A percentile compares a stretch with the other conserved stretches of the same genome.
These are phyloP conservation scores for Bruguiera parviflora DNA, from an alignment of 345 rosid genomes.

Conservation along the genomic window DNA sequence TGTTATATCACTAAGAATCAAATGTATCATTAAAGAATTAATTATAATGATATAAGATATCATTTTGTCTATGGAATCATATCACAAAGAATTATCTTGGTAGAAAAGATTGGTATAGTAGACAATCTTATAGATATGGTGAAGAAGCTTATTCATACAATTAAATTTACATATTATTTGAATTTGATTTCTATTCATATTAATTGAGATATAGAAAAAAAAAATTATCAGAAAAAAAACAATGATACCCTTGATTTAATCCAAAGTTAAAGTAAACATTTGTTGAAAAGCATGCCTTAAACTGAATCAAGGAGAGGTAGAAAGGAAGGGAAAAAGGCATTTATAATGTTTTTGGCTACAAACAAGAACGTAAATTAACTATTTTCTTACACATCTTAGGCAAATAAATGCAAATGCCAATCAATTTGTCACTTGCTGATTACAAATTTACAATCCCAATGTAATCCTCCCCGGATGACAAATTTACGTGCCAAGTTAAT, in stretches of 20 bases:
- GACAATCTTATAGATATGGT: not conserved
- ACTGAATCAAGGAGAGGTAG: no score
- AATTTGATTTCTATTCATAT: not conserved
- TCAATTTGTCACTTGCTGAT: not conserved
- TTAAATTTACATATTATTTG: not conserved
- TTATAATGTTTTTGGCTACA: no score
- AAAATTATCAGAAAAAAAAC: not conserved
- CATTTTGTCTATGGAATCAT: not conserved
- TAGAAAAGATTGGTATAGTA: not conserved
- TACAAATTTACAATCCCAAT: not conserved
- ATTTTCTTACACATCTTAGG: no score
- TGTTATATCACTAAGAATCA: not conserved
- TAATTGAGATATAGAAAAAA: not conserved
- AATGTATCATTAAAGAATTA: not conserved
- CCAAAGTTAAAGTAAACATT: no score
- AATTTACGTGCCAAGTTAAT: not conserved
- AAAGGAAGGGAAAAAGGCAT: no score
- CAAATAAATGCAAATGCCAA: not conserved
- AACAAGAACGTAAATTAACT: no score
- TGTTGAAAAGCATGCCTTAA: no score
- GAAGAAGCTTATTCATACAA: not conserved
- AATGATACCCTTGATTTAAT: not conserved
- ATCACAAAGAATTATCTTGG: not conserved
- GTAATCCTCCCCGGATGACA: not conserved
- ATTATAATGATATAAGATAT: not conserved